A percentile compares a stretch with the other conserved stretches of the same genome.
Conservation (phyloP, 2,329 filamentous ascomycete species). For the Torrubiellomyces zombiae region DNA sequence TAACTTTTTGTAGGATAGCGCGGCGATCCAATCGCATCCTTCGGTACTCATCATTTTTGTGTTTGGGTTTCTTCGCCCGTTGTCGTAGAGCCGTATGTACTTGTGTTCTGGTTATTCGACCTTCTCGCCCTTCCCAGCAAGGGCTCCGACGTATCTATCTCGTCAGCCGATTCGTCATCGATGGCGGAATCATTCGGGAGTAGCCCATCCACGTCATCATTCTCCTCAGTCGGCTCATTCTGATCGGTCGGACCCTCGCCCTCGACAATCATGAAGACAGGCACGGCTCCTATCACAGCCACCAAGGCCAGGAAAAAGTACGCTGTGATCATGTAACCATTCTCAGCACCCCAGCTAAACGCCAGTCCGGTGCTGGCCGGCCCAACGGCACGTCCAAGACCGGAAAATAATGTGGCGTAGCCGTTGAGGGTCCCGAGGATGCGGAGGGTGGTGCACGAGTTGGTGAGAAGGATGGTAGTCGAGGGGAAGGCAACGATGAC, state of each 20-base stretch:
- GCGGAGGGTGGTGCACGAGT: conserved; percentile 55
- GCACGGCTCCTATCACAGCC: conserved; percentile 48
- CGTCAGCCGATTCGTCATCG: conserved; percentile 8
- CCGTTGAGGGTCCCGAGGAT: conserved; percentile 84
- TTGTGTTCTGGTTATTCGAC: conserved; percentile 1
- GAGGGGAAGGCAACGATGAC: conserved; percentile 82
- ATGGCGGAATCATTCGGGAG: conserved; percentile 9
- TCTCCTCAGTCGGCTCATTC: conserved; percentile 17
- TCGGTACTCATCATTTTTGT: no score
- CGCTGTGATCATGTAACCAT: conserved; percentile 60
- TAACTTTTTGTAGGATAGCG: no score
- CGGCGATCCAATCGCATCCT: no score
- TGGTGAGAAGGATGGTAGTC: conserved; percentile 78
- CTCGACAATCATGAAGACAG: conserved; percentile 58
- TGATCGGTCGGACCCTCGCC: conserved; percentile 48
- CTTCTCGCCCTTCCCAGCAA: conserved; percentile 6
- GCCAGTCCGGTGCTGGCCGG: conserved; percentile 56
- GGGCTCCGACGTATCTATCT: conserved; percentile 5
- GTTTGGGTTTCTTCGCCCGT: no score
- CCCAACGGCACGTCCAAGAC: conserved; percentile 62
- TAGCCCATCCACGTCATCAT: conserved; percentile 8
- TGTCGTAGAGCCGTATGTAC: no score
- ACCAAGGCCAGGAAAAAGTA: conserved; percentile 64
- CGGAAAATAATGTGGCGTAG: conserved; percentile 68
- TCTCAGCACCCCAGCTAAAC: conserved; percentile 61